A percentile compares a stretch with the other conserved stretches of the same genome.
Evolutionary conservation across 1,284 basidiomycete genomes (phyloP).

Genomic region (Schizophyllum amplum): DNA sequence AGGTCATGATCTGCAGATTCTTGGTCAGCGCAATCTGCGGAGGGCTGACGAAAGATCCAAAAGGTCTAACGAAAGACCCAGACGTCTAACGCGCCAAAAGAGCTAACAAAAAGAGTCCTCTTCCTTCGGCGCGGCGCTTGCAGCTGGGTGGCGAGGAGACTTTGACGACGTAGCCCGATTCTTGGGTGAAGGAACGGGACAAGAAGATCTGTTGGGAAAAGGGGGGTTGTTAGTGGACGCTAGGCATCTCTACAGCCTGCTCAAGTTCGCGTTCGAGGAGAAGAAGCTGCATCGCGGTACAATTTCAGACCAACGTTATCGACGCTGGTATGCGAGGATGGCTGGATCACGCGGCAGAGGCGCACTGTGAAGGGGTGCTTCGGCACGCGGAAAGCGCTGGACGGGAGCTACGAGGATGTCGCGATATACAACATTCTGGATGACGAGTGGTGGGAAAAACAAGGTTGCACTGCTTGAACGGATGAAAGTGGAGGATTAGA

Average conservation of each 20-base stretch:
- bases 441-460: slow-evolving; percentile 28
- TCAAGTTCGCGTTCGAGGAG: slow-evolving; percentile 32
- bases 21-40: not conserved
- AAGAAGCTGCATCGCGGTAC: slow-evolving; percentile 30
- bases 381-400: slow-evolving; percentile 23
- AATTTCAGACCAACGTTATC: slow-evolving; percentile 31
- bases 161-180: slow-evolving; percentile 47
- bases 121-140: slow-evolving; percentile 10
- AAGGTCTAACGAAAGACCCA: no score
- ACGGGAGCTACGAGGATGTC: slow-evolving; percentile 29
- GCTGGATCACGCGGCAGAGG: slow-evolving; percentile 30
- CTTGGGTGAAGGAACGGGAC: slow-evolving; percentile 57
- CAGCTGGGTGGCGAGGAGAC: slow-evolving; percentile 15
- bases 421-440: slow-evolving; percentile 33
- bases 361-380: slow-evolving; percentile 26
- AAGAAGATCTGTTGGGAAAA: slow-evolving; percentile 52
- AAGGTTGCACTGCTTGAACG: slow-evolving; percentile 17
- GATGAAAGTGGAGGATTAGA: slow-evolving; percentile 3
- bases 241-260: slow-evolving; percentile 23
- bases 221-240: not conserved
- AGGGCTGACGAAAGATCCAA: not conserved
- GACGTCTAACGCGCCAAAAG: no score
- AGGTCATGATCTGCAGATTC: slow-evolving; percentile 14
- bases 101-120: no score
- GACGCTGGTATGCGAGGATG: slow-evolving; percentile 34